Base-by-base conservation (phyloP, 2,329 filamentous ascomycete species). In the Botrytis aclada region DNA sequence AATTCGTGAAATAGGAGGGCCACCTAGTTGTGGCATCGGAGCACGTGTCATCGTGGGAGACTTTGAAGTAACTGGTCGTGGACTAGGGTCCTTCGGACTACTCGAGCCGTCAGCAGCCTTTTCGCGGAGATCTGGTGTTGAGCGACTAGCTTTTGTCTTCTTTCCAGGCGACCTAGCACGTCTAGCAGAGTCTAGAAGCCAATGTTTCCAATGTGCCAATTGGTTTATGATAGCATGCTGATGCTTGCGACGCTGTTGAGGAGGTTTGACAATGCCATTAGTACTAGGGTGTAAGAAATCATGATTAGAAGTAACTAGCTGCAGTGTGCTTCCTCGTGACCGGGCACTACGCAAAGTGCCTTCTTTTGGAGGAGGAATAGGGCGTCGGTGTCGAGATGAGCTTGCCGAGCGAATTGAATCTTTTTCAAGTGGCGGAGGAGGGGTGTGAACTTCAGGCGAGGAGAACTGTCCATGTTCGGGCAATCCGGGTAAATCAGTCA, bases 291-390 rank as follows among this genome's bases (percentile, higher is more conserved):
- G 84, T 25, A 90, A 83, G 12, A 92, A 82, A 76, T 92, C 89
- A 34, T 88, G 87, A 76, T 91, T 90, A 56, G 85, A 87, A 22
- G 89, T 90, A 16, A 97, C 94, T 7, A 97, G 88, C 80, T 97
- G 94, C 45, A 98, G 87, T 75, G 94, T 96, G 77, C 94, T 97
- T 61, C 93, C 92, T 74, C 93, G 87, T 76, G 93, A 92, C 77
- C 92, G 87, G 74, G 92, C 89, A 75, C 89, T 90, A 76, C 89
- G 85, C 72, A 91, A 81, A 18, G 89, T 83, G 22, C 89, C 88
- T 80, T 98, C 95, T 81, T 98, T 98, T 2, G 95, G 94, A 60
- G 95, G 95, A 16, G 92, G 93, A 58, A 93, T 86, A 9, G 95
- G 89, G 54, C 88, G 91, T 65, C 93, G 90, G 74, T 92, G 90